Base-by-base conservation (phyloP, 2,329 filamentous ascomycete genomes). In the Graphilbum ipis-grandicollis region DNA sequence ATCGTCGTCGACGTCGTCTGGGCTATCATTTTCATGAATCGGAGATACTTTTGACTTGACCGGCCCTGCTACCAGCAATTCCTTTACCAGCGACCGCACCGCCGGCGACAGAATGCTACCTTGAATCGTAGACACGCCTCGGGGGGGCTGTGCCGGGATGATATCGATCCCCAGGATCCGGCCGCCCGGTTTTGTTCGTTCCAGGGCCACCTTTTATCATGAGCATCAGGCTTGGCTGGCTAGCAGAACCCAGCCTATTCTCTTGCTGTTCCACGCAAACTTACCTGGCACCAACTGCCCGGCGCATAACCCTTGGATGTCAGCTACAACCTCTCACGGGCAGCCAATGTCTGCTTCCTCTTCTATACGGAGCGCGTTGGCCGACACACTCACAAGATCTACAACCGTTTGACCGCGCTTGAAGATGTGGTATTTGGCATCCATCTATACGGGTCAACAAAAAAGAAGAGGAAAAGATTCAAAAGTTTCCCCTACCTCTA, bases 81-180 rank as follows among this genome's bases (percentile, higher is more conserved):
- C 66, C 52, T 79, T 77, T 29, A 93, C 76, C 54, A 88, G 71
- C 18, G 63, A 67, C 54, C 80, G 80, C n/a, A 94, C 76, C 2
- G 59, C 57, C 0, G 73, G 67, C 6, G 76, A 79, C 30, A 96
- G 63, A 46, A 98, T 96, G 53, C 98, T 82, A 34, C 92, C 90
- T 56, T 98, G 90, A 39, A 98, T 85, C 2, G 84, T 84, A 21
- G 82, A 86, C n/a, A 93, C 85, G 18, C 90, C 90, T 49, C 71
- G 75, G 0, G 90, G 90, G 5, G 92, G 88, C 52, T 88, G 79
- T 1, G 85, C 83, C 5, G 90, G 90, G 45, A 98, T 84, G 36
- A 98, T 70, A 54, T 98, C 90, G 49, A 98, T 88, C 10, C 90
- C 92, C 21, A 98, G 63, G 12, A 98, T 76, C 31, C 79, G 72